phyloP scores from a whole-genome alignment of 2,329 filamentous ascomycete species.

The Neofusicoccum sp. region DNA sequence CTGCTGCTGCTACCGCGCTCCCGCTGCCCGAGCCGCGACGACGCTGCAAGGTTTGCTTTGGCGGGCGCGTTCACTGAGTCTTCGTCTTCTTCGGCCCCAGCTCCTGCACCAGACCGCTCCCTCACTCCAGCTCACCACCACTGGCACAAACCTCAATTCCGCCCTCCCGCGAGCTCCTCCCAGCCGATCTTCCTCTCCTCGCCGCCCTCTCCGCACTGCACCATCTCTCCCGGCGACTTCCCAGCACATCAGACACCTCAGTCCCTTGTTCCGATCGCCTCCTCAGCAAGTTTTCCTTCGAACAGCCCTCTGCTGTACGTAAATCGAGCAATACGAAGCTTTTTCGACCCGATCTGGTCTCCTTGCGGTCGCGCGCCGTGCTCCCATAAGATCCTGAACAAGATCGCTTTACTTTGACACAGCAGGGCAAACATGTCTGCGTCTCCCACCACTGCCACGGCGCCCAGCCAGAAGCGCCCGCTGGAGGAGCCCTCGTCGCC shows the following conservation, averaged over 20 bases:
- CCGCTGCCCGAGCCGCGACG: neutral
- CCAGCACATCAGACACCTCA: slow-evolving; percentile 24
- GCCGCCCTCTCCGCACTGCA: slow-evolving; percentile 26
- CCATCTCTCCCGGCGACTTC: slow-evolving; percentile 15
- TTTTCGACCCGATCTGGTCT: slow-evolving; percentile 15
- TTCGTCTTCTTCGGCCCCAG: slow-evolving; percentile 18
- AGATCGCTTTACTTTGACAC: slow-evolving; percentile 20
- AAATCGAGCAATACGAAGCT: slow-evolving; percentile 43
- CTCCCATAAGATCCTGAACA: slow-evolving; percentile 32
- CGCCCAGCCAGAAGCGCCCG: slow-evolving; percentile 80
- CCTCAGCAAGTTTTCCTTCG: slow-evolving; percentile 82
- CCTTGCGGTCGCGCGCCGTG: slow-evolving; percentile 16
- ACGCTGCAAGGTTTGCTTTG: slow-evolving; percentile 20
- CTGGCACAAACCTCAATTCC: slow-evolving; percentile 15
- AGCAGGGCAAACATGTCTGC: slow-evolving; percentile 39
- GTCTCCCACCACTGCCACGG: slow-evolving; percentile 46
- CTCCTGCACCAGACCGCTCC: slow-evolving; percentile 17
- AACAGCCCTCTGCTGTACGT: slow-evolving; percentile 69
- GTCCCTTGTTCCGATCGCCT: slow-evolving; percentile 20
- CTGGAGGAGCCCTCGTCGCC: slow-evolving; percentile 96
- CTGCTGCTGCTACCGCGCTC: slow-evolving; percentile 3
- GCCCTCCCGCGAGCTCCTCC: slow-evolving; percentile 15
- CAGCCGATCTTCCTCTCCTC: slow-evolving; percentile 25
- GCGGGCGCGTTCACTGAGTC: slow-evolving; percentile 18
- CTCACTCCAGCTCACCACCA: slow-evolving; percentile 16